Evolutionary conservation across 345 rosid genomes (phyloP), one percentile per base, ranked within the genome.

Genomic region (Ceriops zippeliana): DNA sequence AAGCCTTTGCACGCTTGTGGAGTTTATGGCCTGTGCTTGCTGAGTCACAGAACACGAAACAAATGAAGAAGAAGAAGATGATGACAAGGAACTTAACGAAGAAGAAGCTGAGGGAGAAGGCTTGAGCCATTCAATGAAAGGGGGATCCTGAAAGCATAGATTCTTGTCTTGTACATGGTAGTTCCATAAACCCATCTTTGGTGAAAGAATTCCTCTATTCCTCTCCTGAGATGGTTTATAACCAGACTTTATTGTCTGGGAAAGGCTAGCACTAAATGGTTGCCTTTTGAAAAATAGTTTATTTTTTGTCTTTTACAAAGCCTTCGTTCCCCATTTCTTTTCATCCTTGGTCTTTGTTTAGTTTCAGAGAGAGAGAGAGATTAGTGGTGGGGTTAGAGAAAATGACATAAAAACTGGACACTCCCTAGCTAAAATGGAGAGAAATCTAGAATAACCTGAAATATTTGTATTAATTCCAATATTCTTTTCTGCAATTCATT

Each of bases 41-140:
- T 76, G 80, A 42, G 77, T 66, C 46, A 62, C 42, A 58, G 71
- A 73, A 17, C 62, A 70, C 24, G 75, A 65, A 26, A 70, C 67
- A 19, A 65, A 61, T 35, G 75, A 65, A 64, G 77, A 73, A 42
- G 83, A 68, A 3, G 84, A 73, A 3, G 73, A 52, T 7, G 77
- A 71, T 6, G 79, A 63, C 1, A 79, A 28, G 0, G 76, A 68
- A 2, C 72, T 60, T 10, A 59, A 30, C 0, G 79, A 62, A 22
- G 76, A 63, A 7, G 70, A 58, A 7, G 79, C 30, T 13, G 69
- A 56, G 1, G 85, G 38, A 53, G 86, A 70, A 35, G 96, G 92
- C 71, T 89, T 86, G 38, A 89, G 92, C 96, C 96, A 89, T 84
- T 89, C 96, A 75, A 89, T 87, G 84, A 89, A 89, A 70, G 82